Percentiles rank a stretch among this genome's conserved stretches.
phyloP scores from a whole-genome alignment of 2,329 filamentous ascomycete genomes.

The Atkinsonella texensis region DNA sequence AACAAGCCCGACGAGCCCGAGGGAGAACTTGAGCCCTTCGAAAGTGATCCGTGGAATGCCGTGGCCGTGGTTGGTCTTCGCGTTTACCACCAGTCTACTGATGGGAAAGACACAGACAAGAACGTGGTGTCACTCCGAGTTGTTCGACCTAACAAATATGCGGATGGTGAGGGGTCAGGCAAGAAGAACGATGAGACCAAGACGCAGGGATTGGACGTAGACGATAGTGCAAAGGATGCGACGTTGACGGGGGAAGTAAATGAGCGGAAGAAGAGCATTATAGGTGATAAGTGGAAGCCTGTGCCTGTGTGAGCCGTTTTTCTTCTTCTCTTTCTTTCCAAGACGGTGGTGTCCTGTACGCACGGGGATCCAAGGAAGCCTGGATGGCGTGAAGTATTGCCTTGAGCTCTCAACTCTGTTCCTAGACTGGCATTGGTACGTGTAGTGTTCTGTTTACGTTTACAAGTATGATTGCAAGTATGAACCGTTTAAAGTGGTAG shows the following conservation, averaged over 20 bases:
- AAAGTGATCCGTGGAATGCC: slow-evolving; percentile 50
- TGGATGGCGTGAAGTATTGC: too few relatives aligned
- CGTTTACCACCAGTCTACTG: slow-evolving; percentile 41
- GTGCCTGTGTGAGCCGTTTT: background rate
- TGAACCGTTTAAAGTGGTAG: too few relatives aligned
- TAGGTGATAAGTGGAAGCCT: slow-evolving; percentile 13
- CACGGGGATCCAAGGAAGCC: too few relatives aligned
- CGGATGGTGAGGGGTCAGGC: slow-evolving; percentile 13
- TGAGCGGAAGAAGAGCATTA: slow-evolving; percentile 25
- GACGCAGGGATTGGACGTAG: slow-evolving; percentile 28
- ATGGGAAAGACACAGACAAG: slow-evolving; percentile 18
- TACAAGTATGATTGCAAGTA: too few relatives aligned
- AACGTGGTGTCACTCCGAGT: slow-evolving; percentile 27
- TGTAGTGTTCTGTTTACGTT: too few relatives aligned
- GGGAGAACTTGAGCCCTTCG: slow-evolving; percentile 37
- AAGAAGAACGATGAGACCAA: slow-evolving; percentile 14
- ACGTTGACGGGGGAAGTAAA: slow-evolving; percentile 22
- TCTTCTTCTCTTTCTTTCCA: background rate
- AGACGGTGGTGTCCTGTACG: background rate
- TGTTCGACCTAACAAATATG: slow-evolving; percentile 25
- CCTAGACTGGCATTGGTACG: too few relatives aligned
- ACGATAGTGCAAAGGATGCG: slow-evolving; percentile 34
- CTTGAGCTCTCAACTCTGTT: too few relatives aligned
- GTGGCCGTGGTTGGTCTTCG: slow-evolving; percentile 48
- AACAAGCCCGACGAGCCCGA: background rate